phyloP scores from a whole-genome alignment of 371 early-diverging fungal species.

The Umbelopsis sp. region DNA sequence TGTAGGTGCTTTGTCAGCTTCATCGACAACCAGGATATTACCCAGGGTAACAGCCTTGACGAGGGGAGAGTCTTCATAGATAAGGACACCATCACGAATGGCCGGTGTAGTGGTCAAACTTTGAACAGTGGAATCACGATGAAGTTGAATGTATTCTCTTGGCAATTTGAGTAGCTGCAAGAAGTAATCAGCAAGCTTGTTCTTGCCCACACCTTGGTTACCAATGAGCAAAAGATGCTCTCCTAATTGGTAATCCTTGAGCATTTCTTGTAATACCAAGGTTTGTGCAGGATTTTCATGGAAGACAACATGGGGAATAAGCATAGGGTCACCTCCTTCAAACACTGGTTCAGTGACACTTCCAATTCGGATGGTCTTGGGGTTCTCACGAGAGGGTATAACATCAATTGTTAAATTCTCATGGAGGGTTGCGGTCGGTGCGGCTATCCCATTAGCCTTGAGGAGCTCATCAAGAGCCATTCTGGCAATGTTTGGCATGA shows the following conservation, averaged over 20 bases:
- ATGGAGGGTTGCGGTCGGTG: constrained; percentile 39
- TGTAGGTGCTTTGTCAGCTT: constrained; percentile 88
- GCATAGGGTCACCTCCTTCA: constrained; percentile 63
- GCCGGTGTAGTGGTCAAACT: constrained; percentile 79
- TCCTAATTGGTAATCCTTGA: constrained; percentile 72
- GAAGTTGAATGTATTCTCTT: constrained; percentile 85
- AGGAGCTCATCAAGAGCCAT: constrained; percentile 71
- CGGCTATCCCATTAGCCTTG: constrained; percentile 60
- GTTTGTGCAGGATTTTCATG: constrained; percentile 80
- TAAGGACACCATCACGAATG: constrained; percentile 73
- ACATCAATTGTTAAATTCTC: constrained; percentile 59
- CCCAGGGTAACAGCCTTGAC: constrained; percentile 71
- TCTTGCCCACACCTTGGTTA: constrained; percentile 90
- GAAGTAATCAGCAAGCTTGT: constrained; percentile 80
- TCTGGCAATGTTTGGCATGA: constrained; percentile 74
- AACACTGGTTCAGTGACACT: constrained; percentile 58
- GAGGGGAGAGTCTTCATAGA: constrained; percentile 81
- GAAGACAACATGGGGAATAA: constrained; percentile 75
- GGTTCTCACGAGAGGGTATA: constrained; percentile 52
- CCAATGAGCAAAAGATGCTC: constrained; percentile 77
- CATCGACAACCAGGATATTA: constrained; percentile 82
- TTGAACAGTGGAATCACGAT: constrained; percentile 86
- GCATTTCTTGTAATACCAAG: constrained; percentile 69
- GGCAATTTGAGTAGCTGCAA: constrained; percentile 74
- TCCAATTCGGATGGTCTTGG: constrained; percentile 61